phyloP scores from a whole-genome alignment of 2,329 filamentous ascomycete genomes.

The Teratosphaeria nubilosa region DNA sequence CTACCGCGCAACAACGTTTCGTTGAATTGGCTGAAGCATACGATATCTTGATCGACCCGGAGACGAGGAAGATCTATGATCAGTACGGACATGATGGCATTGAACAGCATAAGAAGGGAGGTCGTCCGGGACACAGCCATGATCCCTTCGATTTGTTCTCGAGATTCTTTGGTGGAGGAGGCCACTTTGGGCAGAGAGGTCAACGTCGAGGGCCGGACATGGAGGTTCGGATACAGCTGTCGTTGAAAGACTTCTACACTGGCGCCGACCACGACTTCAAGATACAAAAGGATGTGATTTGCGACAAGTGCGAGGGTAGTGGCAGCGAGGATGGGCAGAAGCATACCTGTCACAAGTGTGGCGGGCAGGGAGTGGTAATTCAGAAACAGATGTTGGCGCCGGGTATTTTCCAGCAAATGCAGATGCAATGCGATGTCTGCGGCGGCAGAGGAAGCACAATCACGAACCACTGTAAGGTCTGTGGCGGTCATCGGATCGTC shows the following conservation, averaged over 20 bases:
- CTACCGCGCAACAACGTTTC: constrained; percentile 77
- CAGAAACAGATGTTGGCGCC: constrained; percentile 88
- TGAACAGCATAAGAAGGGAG: constrained; percentile 67
- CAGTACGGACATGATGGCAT: constrained; percentile 87
- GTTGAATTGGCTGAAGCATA: constrained; percentile 92
- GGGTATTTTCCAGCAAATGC: constrained; percentile 97
- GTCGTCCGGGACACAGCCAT: constrained; percentile 48
- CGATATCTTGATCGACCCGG: constrained; percentile 72
- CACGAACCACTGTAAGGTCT: constrained; percentile 73
- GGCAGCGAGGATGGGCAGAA: constrained; percentile 67
- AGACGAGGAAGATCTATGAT: constrained; percentile 84
- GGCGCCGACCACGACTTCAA: constrained; percentile 78
- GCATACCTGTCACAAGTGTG: constrained; percentile 67
- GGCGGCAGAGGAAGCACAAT: constrained; percentile 81
- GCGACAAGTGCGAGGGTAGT: constrained; percentile 78
- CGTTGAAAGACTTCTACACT: constrained; percentile 86
- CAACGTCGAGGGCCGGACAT: constrained; percentile 79
- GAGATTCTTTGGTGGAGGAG: constrained; percentile 85
- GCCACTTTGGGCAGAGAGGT: constrained; percentile 59
- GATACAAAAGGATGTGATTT: constrained; percentile 91
- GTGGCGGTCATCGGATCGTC: constrained; percentile 67
- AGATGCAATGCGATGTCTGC: constrained; percentile 81
- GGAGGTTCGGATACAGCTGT: constrained; percentile 70
- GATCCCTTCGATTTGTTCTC: constrained; percentile 96
- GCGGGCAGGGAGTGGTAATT: constrained; percentile 72